phyloP scores from a whole-genome alignment of 23 red algal genomes.

The Cyanidium caldarium region DNA sequence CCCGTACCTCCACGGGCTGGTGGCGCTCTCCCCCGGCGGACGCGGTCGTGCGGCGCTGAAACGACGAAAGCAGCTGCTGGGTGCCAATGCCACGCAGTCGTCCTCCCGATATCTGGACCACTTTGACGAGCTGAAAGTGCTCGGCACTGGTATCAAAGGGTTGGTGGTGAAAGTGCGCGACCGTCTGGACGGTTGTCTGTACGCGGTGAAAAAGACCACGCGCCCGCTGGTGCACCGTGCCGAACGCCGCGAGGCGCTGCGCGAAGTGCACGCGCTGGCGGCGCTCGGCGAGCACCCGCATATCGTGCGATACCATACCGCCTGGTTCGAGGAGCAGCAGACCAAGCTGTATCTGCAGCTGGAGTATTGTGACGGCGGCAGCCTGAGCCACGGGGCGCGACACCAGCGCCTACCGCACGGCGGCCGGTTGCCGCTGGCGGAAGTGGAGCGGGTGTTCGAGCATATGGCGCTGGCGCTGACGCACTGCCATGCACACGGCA shows the following conservation, averaged over 20 bases:
- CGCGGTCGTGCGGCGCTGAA: not conserved
- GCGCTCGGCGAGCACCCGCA: slow-evolving; percentile 47
- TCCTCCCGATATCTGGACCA: slow-evolving; percentile 11
- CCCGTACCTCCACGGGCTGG: not conserved
- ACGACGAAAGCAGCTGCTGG: slow-evolving; percentile 3
- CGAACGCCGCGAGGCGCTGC: slow-evolving; percentile 30
- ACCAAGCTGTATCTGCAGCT: slow-evolving; percentile 52
- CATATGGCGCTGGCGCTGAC: slow-evolving; percentile 40
- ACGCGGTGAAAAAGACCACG: slow-evolving; percentile 77
- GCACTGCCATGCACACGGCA: slow-evolving; percentile 46
- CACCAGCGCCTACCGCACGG: not conserved
- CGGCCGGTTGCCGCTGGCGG: not conserved
- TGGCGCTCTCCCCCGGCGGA: not conserved
- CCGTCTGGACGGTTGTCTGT: slow-evolving; percentile 62
- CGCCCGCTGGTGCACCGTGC: slow-evolving; percentile 20
- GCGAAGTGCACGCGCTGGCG: slow-evolving; percentile 71
- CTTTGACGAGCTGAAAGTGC: slow-evolving; percentile 39
- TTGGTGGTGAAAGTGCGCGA: slow-evolving; percentile 47
- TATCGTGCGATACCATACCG: slow-evolving; percentile 62
- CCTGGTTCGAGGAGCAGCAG: slow-evolving; percentile 72
- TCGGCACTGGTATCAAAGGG: slow-evolving; percentile 60
- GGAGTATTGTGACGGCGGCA: slow-evolving; percentile 44
- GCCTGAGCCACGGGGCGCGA: too few species aligned
- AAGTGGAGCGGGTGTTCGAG: slow-evolving; percentile 28
- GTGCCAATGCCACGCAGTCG: not conserved